Base-by-base conservation (phyloP, 1,139 yeast species). In the Wickerhamiella infanticola region DNA sequence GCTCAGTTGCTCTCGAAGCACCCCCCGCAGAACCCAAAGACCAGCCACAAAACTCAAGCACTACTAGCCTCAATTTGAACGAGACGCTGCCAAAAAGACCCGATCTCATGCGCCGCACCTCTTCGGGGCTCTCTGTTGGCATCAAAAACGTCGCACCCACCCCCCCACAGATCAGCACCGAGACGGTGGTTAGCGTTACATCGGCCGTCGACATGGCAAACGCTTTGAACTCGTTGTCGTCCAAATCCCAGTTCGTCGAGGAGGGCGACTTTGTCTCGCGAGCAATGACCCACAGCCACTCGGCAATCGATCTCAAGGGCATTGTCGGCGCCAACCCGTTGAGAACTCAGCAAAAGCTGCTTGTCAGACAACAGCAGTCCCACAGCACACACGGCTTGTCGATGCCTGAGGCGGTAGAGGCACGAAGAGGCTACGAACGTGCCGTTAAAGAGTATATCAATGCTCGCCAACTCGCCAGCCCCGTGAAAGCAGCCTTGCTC, bases 101-200 rank as follows among this genome's bases (percentile, higher is more conserved):
- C 3, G 24, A 25, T 5, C 24, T 39, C 35, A 36, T 36, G 11
- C 35, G 45, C 5, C 39, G 42, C 3, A 35, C 45, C 3, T 38
- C 42, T 6, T 35, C 40, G n/a, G 43, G 37, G 4, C 25, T 44
- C 4, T 37, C 43, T 3, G 26, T 53, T 4, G 55, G 54, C 4
- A 47, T 53, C 11, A 53, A 45, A 31, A 49, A 47, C 3, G 51
- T 53, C 24, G 55, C 47, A 35, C 56, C 57, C 7, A 51, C 53
- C 3, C 54, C 57, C 23, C 54, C 57, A 3, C 51, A 53, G 38
- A 39, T 53, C 13, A 43, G 50, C 9, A 55, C 51, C 25, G 57
- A 54, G 26, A 49, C 52, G 3, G 57, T 54, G 3, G 50, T 54
- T 3, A 45, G 53, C 3, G 53, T 54, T 4, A 50, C 53, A 31